Evolutionary conservation across 805 yeast genomes (phyloP).

Genomic region (Trichomonascus vanleenenianus): DNA sequence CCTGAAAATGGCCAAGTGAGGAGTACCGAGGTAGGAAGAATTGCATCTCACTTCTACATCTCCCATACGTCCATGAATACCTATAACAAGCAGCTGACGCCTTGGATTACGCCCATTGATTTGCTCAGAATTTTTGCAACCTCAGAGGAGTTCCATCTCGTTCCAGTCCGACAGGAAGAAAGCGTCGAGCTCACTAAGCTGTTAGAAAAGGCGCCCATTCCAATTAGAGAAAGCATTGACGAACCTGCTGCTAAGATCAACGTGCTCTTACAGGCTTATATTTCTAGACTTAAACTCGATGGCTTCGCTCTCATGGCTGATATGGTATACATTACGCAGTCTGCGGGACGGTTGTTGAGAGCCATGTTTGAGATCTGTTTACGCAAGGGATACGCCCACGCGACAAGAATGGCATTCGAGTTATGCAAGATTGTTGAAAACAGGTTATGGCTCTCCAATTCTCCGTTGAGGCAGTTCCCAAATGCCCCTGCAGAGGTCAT

Average conservation of each 20-base stretch:
- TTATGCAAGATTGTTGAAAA: constrained; percentile 74
- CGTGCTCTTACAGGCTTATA: constrained; percentile 74
- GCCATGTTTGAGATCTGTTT: constrained; percentile 77
- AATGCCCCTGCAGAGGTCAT: constrained; percentile 65
- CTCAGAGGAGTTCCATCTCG: constrained; percentile 77
- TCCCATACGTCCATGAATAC: constrained; percentile 61
- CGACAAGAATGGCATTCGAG: constrained; percentile 50
- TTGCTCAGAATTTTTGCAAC: constrained; percentile 66
- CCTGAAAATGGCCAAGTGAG: constrained; percentile 38
- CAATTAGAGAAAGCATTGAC: constrained; percentile 62
- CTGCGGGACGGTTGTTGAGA: constrained; percentile 80
- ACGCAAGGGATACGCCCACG: constrained; percentile 60
- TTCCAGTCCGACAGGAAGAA: constrained; percentile 86
- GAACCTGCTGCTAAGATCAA: constrained; percentile 75
- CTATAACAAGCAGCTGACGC: constrained; percentile 55
- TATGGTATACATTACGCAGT: constrained; percentile 87
- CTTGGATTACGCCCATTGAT: constrained; percentile 64
- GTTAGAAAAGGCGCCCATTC: constrained; percentile 73
- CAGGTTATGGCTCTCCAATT: constrained; percentile 74
- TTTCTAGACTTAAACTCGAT: constrained; percentile 66
- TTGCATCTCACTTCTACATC: constrained; percentile 84
- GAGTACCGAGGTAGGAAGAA: constrained; percentile 66
- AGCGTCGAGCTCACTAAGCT: constrained; percentile 61
- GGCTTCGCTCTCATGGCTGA: constrained; percentile 92
- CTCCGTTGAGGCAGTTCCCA: constrained; percentile 81